phyloP scores from a whole-genome alignment of 2,329 filamentous ascomycete genomes.

The Rhexocercosporidium sp. region DNA sequence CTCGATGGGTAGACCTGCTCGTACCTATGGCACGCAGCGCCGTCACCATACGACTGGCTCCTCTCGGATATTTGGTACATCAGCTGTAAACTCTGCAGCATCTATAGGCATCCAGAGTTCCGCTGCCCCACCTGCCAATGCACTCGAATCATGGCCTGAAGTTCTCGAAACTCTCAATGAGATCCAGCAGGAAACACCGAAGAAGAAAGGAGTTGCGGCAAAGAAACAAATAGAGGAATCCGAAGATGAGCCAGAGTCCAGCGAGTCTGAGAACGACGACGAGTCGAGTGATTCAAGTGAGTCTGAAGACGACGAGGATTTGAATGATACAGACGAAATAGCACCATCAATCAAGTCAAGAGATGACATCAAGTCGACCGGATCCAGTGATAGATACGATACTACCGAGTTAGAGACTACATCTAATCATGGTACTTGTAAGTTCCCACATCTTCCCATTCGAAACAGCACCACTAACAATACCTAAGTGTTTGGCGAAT shows the following conservation, averaged over 20 bases:
- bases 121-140: background rate
- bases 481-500: background rate
- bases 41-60: background rate
- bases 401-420: background rate
- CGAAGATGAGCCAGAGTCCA: background rate
- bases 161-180: constrained; percentile 9
- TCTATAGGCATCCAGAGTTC: background rate
- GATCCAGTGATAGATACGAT: background rate
- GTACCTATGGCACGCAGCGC: constrained; percentile 20
- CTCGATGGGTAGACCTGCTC: constrained; percentile 10
- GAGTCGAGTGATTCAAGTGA: constrained; percentile 1
- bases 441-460: background rate
- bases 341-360: background rate
- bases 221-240: background rate
- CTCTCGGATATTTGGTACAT: constrained; percentile 12
- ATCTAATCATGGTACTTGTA: background rate
- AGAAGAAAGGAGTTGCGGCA: background rate
- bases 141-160: constrained; percentile 10
- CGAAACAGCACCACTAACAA: background rate
- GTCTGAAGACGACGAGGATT: constrained; percentile 6
- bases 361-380: background rate
- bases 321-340: background rate
- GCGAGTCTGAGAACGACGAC: constrained; percentile 6
- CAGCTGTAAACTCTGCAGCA: background rate
- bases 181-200: background rate